Conservation (phyloP, 1,139 yeast species). For the Spencermartinsiella ligniputridi region DNA sequence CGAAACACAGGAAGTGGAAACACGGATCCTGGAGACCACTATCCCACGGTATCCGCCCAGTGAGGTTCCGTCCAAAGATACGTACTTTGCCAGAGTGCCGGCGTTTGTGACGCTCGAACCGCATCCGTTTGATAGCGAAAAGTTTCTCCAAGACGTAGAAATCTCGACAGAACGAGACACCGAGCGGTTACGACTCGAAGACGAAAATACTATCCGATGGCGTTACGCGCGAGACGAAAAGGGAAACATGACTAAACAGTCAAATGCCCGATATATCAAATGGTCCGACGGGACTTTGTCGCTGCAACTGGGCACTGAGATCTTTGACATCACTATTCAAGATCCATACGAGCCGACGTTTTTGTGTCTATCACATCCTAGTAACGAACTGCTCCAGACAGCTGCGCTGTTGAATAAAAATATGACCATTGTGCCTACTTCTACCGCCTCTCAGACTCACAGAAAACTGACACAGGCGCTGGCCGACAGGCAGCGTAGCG, state of each 20-base stretch:
- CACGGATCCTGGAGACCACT: constrained; percentile 44
- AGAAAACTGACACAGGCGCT: constrained; percentile 74
- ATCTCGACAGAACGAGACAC: constrained; percentile 39
- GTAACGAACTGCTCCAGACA: constrained; percentile 63
- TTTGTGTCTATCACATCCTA: constrained; percentile 67
- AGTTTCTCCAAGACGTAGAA: constrained; percentile 42
- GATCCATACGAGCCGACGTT: constrained; percentile 69
- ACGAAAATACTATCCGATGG: constrained; percentile 90
- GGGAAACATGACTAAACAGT: constrained; percentile 65
- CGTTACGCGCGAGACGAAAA: constrained; percentile 66
- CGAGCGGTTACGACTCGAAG: constrained; percentile 51
- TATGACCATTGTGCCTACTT: constrained; percentile 79
- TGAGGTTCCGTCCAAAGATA: constrained; percentile 38
- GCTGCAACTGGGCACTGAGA: constrained; percentile 79
- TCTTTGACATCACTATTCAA: constrained; percentile 66
- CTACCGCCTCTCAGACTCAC: constrained; percentile 79
- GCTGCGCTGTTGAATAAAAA: constrained; percentile 43
- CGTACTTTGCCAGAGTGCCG: constrained; percentile 67
- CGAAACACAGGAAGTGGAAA: constrained; percentile 30
- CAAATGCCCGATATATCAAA: constrained; percentile 82
- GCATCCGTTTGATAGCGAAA: constrained; percentile 77
- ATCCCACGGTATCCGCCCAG: constrained; percentile 70
- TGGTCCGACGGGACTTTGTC: constrained; percentile 95
- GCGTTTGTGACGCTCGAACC: constrained; percentile 79
- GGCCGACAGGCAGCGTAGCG: constrained; percentile 53